Evolutionary conservation across 208 protist species (phyloP).

Genomic region (Crithidia brevicula): DNA sequence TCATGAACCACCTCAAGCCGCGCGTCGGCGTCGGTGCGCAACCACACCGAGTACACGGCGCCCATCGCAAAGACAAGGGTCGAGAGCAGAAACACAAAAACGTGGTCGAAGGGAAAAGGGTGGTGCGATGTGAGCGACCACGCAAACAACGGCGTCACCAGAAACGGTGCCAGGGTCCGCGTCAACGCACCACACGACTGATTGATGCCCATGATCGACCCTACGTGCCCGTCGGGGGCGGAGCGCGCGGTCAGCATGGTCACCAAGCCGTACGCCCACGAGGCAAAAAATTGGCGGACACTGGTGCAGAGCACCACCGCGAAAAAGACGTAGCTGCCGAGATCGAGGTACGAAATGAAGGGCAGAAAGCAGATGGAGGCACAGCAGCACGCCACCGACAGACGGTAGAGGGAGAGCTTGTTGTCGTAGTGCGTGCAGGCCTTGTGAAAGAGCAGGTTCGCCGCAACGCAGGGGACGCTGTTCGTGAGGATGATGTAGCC

Average conservation of each 20-base stretch:
- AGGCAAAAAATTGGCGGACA: slow-evolving; percentile 45
- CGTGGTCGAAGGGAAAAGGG: slow-evolving; percentile 62
- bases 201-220: slow-evolving; percentile 64
- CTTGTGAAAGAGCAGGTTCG: slow-evolving; percentile 53
- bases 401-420: slow-evolving; percentile 52
- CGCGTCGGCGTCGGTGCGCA: slow-evolving; percentile 33
- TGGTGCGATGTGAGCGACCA: slow-evolving; percentile 45
- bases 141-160: slow-evolving; percentile 61
- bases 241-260: slow-evolving; percentile 61
- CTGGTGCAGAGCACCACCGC: slow-evolving; percentile 40
- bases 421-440: slow-evolving; percentile 37
- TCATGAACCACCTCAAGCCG: slow-evolving; percentile 23
- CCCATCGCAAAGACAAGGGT: slow-evolving; percentile 16
- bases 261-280: slow-evolving; percentile 59
- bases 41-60: slow-evolving; percentile 16
- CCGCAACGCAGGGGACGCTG: slow-evolving; percentile 47
- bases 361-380: slow-evolving; percentile 16
- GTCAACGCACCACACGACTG: slow-evolving; percentile 50
- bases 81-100: slow-evolving; percentile 49
- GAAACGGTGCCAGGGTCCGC: slow-evolving; percentile 49
- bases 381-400: slow-evolving; percentile 23
- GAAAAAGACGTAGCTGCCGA: slow-evolving; percentile 10
- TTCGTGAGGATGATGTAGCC: slow-evolving; percentile 51
- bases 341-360: slow-evolving; percentile 29
- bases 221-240: slow-evolving; percentile 50